Conservation (phyloP, 2,329 filamentous ascomycete genomes). For the Daldinia sp. region DNA sequence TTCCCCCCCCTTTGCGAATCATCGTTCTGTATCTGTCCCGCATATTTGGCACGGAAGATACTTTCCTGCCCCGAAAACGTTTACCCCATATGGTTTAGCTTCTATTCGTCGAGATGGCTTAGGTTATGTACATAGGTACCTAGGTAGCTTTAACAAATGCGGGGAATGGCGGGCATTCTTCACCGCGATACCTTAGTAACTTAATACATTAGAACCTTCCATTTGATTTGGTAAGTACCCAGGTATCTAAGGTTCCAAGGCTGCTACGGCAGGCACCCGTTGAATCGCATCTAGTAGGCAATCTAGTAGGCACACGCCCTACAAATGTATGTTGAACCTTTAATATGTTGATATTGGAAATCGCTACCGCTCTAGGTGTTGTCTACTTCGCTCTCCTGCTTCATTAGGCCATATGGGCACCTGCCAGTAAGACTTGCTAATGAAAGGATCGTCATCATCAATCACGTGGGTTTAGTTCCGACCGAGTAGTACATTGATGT, state of each 20-base stretch:
- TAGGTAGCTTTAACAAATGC: slow-evolving; percentile 27
- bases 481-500: slow-evolving; percentile 5
- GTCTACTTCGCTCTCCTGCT: slow-evolving; percentile 12
- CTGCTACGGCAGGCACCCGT: background rate
- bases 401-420: slow-evolving; percentile 1
- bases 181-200: slow-evolving; percentile 10
- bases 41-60: slow-evolving; percentile 23
- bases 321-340: background rate
- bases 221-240: background rate
- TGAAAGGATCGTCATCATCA: slow-evolving; percentile 23
- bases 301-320: background rate
- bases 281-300: background rate
- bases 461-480: slow-evolving; percentile 33
- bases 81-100: slow-evolving; percentile 30
- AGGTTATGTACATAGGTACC: background rate
- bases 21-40: slow-evolving; percentile 20
- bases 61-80: slow-evolving; percentile 4
- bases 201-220: background rate
- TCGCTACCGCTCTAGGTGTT: slow-evolving; percentile 7
- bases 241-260: background rate
- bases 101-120: background rate
- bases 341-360: slow-evolving; percentile 11
- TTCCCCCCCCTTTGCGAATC: background rate
- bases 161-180: slow-evolving; percentile 27
- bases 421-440: slow-evolving; percentile 16